Evolutionary conservation across 2,329 filamentous ascomycete genomes (phyloP).

Genomic region (Neurospora sp.): DNA sequence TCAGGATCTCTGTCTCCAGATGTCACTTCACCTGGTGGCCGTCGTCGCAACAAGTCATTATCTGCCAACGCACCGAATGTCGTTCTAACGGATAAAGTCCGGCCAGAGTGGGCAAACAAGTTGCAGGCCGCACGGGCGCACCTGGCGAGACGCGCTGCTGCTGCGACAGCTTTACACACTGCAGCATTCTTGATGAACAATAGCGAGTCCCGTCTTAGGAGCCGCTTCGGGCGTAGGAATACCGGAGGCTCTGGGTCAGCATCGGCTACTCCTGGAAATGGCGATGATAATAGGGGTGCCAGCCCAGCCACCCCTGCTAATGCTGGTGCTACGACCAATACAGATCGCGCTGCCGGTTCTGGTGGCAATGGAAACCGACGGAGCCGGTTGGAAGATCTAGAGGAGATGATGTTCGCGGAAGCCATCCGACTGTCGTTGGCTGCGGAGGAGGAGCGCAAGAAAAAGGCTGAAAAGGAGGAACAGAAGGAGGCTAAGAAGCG

Average conservation of each 20-base stretch:
- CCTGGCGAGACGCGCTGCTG: constrained; percentile 76
- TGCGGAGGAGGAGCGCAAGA: constrained; percentile 85
- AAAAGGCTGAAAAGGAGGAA: constrained; percentile 70
- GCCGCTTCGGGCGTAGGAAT: constrained; percentile 49
- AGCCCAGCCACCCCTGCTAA: constrained; percentile 23
- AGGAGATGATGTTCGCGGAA: constrained; percentile 98
- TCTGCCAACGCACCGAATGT: constrained; percentile 79
- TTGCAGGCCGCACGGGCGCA: constrained; percentile 76
- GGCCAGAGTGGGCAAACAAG: constrained; percentile 91
- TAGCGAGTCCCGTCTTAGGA: constrained; percentile 39
- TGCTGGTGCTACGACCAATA: constrained; percentile 23
- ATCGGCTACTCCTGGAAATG: constrained; percentile 16
- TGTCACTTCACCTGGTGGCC: constrained; percentile 20
- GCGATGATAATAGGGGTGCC: constrained; percentile 16
- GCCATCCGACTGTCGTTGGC: constrained; percentile 86
- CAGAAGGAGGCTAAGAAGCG: constrained; percentile 80
- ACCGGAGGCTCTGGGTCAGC: constrained; percentile 29
- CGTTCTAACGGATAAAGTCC: constrained; percentile 83
- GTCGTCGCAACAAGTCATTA: constrained; percentile 45
- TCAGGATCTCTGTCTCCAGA: constrained; percentile 39
- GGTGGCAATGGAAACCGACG: constrained; percentile 20
- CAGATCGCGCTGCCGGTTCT: constrained; percentile 18
- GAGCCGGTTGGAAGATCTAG: constrained; percentile 70
- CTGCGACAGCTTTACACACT: constrained; percentile 87
- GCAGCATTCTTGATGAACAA: constrained; percentile 85